These are phyloP conservation scores for Pisolithus albus DNA, from an alignment of 768 basidiomycete genomes.

Conservation along the genomic window DNA sequence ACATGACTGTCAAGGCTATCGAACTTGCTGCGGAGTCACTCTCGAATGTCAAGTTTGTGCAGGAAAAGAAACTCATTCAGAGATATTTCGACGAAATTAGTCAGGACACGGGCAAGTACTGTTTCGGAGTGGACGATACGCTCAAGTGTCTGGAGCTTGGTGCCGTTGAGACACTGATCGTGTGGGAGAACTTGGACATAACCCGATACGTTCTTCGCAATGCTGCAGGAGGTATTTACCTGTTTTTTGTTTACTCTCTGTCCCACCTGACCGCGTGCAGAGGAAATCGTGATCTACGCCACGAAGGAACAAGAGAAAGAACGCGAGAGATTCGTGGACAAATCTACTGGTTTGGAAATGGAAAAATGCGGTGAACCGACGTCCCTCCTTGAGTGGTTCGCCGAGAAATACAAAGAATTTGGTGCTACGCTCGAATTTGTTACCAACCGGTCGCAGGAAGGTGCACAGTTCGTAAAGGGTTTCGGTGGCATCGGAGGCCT, in stretches of 20 bases:
- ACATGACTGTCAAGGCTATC: conserved; percentile 59
- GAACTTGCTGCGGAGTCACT: conserved; percentile 94
- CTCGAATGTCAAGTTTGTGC: conserved; percentile 98
- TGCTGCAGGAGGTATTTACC: conserved; percentile 69
- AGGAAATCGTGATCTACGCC: conserved; percentile 76
- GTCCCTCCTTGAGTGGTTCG: conserved; percentile 94
- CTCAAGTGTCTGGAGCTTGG: conserved; percentile 95
- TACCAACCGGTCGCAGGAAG: conserved; percentile 94
- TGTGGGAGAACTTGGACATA: conserved; percentile 96
- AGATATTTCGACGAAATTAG: conserved; percentile 99
- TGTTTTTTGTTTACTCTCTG: not conserved
- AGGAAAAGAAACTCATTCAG: conserved; percentile 97
- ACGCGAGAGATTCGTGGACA: conserved; percentile 91
- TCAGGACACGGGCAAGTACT: conserved; percentile 92
- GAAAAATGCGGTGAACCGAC: conserved; percentile 79
- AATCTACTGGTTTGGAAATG: conserved; percentile 94
- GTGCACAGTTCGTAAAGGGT: conserved; percentile 95
- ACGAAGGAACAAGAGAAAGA: conserved; percentile 87
- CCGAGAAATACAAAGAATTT: conserved; percentile 97
- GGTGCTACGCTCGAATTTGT: conserved; percentile 95
- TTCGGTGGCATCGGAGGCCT: conserved; percentile 98
- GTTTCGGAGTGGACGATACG: conserved; percentile 96
- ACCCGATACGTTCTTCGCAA: conserved; percentile 85
- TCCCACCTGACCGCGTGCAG: conserved; percentile 30
- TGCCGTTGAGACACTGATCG: conserved; percentile 93